Conservation (phyloP, 805 yeast genomes). For the Candida rishiriensis region DNA sequence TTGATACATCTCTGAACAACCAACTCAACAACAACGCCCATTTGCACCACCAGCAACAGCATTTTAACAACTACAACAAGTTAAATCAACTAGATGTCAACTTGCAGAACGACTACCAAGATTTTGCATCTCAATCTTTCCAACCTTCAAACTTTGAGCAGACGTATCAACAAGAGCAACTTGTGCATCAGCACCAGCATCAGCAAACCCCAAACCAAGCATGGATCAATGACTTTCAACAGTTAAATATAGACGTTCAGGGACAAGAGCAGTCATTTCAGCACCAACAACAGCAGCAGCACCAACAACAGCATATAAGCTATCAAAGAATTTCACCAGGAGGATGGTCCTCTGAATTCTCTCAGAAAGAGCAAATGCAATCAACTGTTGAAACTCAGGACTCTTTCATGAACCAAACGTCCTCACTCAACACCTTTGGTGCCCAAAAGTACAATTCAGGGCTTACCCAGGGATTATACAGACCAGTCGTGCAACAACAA, state of each 20-base stretch:
- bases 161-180: neutral
- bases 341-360: conserved; percentile 14
- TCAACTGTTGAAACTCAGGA: conserved; percentile 5
- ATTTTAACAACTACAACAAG: conserved; percentile 9
- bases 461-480: neutral
- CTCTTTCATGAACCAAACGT: conserved; percentile 2
- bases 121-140: conserved; percentile 19
- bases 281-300: neutral
- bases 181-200: conserved; percentile 1
- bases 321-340: neutral
- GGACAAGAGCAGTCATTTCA: neutral
- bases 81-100: conserved; percentile 26
- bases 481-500: neutral
- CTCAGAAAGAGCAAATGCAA: conserved; percentile 6
- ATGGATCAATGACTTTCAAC: conserved; percentile 22
- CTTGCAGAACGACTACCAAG: conserved; percentile 37
- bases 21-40: conserved; percentile 22
- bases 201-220: conserved; percentile 8
- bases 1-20: conserved; percentile 37
- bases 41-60: neutral
- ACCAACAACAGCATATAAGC: neutral
- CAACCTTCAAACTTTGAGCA: too few relatives aligned
- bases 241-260: conserved; percentile 9
- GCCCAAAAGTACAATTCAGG: neutral
- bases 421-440: conserved; percentile 1